Percentiles rank a stretch among this genome's conserved stretches.
Evolutionary conservation across 371 early-diverging fungal genomes (phyloP).

Genomic region (Phascolomyces articulosus): DNA sequence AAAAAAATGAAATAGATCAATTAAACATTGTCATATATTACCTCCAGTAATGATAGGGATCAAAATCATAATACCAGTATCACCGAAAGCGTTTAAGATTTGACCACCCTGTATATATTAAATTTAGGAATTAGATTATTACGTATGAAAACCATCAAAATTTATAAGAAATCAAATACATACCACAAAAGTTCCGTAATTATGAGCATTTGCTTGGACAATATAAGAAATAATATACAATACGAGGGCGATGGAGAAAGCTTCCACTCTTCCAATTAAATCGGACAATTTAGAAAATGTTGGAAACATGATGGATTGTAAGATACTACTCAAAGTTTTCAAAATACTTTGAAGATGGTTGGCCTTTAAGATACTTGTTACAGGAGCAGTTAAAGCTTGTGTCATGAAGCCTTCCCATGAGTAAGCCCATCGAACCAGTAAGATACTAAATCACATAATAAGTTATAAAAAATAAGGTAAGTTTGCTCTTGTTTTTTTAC

Average conservation of each 20-base stretch:
- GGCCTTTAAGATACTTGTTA: conserved; percentile 11
- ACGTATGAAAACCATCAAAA: not conserved
- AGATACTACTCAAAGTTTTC: conserved; percentile 17
- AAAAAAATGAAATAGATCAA: not conserved
- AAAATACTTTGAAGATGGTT: conserved; percentile 21
- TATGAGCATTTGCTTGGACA: conserved; percentile 23
- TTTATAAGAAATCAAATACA: not conserved
- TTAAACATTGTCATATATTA: conserved; percentile 15
- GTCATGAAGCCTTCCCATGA: conserved; percentile 10
- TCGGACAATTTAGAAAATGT: conserved; percentile 35
- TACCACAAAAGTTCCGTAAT: conserved; percentile 28
- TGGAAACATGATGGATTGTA: conserved; percentile 27
- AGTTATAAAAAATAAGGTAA: too few relatives aligned
- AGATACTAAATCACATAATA: not conserved
- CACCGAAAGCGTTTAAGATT: conserved; percentile 40
- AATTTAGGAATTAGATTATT: too few relatives aligned
- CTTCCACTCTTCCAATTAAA: conserved; percentile 25
- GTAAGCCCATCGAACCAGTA: conserved; percentile 11
- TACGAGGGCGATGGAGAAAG: conserved; percentile 19
- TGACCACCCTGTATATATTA: conserved; percentile 35
- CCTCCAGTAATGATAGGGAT: conserved; percentile 45
- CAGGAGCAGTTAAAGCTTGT: conserved; percentile 8
- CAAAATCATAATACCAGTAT: conserved; percentile 32
- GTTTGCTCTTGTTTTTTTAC: too few relatives aligned
- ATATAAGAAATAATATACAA: conserved; percentile 20